Conservation (phyloP, 352 stramenopile species). For the Phytophthora idaei region DNA sequence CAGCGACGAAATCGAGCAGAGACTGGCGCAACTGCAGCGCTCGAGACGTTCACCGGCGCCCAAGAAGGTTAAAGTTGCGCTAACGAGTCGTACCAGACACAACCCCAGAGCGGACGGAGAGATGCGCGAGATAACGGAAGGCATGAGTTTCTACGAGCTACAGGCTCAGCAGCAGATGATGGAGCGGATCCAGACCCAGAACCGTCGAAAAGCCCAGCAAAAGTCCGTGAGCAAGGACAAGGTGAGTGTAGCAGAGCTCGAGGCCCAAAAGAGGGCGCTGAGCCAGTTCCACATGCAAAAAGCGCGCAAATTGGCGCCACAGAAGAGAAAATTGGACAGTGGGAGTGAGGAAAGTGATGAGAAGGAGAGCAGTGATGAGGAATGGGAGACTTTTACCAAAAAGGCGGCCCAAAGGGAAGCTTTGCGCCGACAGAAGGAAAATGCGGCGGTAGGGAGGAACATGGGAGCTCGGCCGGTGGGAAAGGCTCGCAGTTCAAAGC, state of each 20-base stretch:
- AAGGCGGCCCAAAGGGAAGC: conserved; percentile 21
- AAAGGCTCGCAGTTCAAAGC: neutral
- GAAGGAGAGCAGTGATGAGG: conserved; percentile 21
- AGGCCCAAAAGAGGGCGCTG: conserved; percentile 15
- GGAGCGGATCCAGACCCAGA: conserved; percentile 43
- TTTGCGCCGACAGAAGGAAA: conserved; percentile 14
- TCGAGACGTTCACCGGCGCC: neutral
- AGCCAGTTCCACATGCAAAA: conserved; percentile 15
- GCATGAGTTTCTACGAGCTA: conserved; percentile 52
- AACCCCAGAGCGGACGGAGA: conserved; percentile 7
- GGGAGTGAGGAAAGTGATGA: conserved; percentile 21
- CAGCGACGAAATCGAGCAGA: conserved; percentile 15
- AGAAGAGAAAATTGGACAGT: neutral
- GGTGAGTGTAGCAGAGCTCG: conserved; percentile 2
- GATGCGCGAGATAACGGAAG: conserved; percentile 41
- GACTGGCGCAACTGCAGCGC: conserved; percentile 11
- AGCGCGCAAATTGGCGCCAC: conserved; percentile 11
- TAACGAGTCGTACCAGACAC: conserved; percentile 4
- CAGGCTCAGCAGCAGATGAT: conserved; percentile 57
- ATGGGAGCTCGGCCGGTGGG: neutral
- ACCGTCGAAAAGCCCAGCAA: conserved; percentile 20
- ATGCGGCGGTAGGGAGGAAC: neutral
- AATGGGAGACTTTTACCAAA: conserved; percentile 24
- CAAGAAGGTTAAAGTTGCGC: conserved; percentile 29
- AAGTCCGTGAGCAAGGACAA: conserved; percentile 1